A percentile compares a stretch with the other conserved stretches of the same genome.
Conservation (phyloP, 306 rosid genomes). For the Cucurbita argyrosperma region DNA sequence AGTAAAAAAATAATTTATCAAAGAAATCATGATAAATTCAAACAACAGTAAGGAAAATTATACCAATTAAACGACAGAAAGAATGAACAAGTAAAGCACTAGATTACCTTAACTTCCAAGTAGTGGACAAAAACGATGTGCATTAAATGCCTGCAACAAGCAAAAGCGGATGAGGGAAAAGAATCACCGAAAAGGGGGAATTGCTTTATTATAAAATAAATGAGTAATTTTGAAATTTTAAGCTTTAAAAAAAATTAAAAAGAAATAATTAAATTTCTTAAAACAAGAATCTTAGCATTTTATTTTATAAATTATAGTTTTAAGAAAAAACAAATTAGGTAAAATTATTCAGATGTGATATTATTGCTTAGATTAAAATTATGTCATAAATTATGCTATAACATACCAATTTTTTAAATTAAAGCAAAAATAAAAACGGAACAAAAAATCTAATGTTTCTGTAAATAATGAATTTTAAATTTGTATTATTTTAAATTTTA, state of each 20-base stretch:
- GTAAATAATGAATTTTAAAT: no score
- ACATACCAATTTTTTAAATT: neutral
- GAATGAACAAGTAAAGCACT: neutral
- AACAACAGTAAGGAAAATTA: neutral
- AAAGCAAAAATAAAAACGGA: neutral
- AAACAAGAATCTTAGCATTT: neutral
- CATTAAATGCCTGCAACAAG: slow-evolving; percentile 67
- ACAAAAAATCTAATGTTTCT: neutral
- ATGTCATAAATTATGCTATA: neutral
- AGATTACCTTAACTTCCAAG: slow-evolving; percentile 78
- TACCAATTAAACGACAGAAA: neutral
- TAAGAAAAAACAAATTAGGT: neutral
- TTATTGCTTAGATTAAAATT: neutral
- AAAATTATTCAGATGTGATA: neutral
- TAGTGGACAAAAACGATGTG: slow-evolving; percentile 92
- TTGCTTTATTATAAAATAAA: neutral
- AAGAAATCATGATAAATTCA: slow-evolving; percentile 2
- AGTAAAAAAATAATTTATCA: neutral
- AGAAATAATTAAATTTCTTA: neutral
- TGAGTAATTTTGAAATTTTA: neutral
- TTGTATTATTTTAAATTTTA: neutral
- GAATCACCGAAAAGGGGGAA: neutral
- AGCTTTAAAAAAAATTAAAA: neutral
- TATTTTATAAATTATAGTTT: neutral
- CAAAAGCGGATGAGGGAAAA: slow-evolving; percentile 11